These are phyloP conservation scores for Rhynchosporium graminicola DNA, from an alignment of 2,329 filamentous ascomycete genomes.

Conservation along the genomic window DNA sequence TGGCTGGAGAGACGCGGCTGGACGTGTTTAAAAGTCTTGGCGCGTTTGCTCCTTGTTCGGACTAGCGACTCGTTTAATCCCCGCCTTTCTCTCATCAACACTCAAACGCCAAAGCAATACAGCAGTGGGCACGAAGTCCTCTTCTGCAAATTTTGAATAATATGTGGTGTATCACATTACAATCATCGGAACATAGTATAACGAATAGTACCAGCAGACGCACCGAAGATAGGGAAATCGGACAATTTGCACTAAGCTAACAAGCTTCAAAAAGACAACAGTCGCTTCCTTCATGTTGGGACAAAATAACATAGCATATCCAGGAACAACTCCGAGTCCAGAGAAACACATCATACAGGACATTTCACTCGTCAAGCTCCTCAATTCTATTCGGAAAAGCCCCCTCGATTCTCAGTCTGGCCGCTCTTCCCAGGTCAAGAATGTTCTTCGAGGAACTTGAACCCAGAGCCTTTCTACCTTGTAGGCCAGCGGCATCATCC, in stretches of 20 bases:
- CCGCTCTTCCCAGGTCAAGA: conserved; percentile 16
- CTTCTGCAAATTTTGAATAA: too few species aligned
- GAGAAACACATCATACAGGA: neutral
- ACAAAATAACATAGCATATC: neutral
- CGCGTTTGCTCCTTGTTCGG: neutral
- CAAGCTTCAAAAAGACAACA: too few species aligned
- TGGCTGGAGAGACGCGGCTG: neutral
- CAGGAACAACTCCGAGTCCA: neutral
- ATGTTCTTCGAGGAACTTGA: conserved; percentile 19
- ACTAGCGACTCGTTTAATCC: neutral
- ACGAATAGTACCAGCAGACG: too few species aligned
- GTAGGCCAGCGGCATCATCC: conserved; percentile 15
- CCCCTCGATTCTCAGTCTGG: conserved; percentile 15
- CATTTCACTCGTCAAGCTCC: conserved; percentile 19
- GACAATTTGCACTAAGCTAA: too few species aligned
- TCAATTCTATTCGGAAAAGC: conserved; percentile 13
- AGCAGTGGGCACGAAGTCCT: too few species aligned
- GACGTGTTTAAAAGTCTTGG: conserved; percentile 12
- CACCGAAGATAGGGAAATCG: too few species aligned
- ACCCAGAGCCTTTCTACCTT: conserved; percentile 20
- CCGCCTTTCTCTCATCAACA: too few species aligned
- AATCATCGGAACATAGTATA: too few species aligned
- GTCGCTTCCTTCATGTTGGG: neutral
- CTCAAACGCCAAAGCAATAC: too few species aligned
- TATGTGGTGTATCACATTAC: too few species aligned